Evolutionary conservation across 352 stramenopile genomes (phyloP).

Genomic region (Phytophthora vignae): DNA sequence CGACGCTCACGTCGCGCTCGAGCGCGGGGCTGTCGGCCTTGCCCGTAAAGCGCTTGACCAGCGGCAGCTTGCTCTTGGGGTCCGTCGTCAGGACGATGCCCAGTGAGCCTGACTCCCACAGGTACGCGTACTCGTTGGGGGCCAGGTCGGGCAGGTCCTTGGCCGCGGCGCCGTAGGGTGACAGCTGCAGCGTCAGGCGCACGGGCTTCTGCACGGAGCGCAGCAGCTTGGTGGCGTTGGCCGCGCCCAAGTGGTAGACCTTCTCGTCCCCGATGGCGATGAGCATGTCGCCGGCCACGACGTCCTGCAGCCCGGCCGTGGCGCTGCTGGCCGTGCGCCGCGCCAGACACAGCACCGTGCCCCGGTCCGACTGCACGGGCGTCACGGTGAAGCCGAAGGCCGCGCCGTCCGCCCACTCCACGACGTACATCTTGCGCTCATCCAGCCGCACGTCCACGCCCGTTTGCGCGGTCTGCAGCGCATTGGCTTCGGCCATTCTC

Average conservation of each 20-base stretch:
- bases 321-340: constrained; percentile 58
- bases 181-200: constrained; percentile 71
- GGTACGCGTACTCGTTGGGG: constrained; percentile 84
- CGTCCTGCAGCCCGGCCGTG: constrained; percentile 63
- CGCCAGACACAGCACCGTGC: constrained; percentile 66
- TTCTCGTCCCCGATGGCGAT: constrained; percentile 82
- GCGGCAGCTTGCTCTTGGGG: constrained; percentile 66
- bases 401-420: constrained; percentile 68
- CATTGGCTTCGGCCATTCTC: constrained; percentile 25
- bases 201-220: constrained; percentile 77
- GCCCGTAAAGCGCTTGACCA: constrained; percentile 81
- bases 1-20: constrained; percentile 58
- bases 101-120: constrained; percentile 74
- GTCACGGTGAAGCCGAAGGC: constrained; percentile 79
- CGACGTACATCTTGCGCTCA: constrained; percentile 82
- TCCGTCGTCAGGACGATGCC: constrained; percentile 81
- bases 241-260: constrained; percentile 73
- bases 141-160: constrained; percentile 64
- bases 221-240: constrained; percentile 71
- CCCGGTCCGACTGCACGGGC: constrained; percentile 73
- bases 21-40: constrained; percentile 60
- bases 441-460: constrained; percentile 59
- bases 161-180: constrained; percentile 55
- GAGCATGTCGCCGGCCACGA: constrained; percentile 79
- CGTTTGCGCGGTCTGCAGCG: constrained; percentile 43